A percentile compares a stretch with the other conserved stretches of the same genome.
Evolutionary conservation across 108 stramenopile species (phyloP).

Genomic region (Fistulifera pelliculosa): DNA sequence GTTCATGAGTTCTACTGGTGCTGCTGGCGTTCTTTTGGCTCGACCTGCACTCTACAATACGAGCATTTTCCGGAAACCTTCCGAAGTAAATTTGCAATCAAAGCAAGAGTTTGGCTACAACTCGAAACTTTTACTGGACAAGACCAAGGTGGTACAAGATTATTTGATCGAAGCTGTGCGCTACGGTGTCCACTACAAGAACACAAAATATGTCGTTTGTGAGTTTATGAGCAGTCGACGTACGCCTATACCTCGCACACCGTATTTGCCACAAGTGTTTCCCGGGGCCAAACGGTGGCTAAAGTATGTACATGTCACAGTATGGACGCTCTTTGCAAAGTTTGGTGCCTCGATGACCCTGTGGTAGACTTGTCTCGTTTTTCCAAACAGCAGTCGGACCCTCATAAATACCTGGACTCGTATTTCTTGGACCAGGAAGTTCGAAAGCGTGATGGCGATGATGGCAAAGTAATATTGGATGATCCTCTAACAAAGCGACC

Average conservation of each 20-base stretch:
- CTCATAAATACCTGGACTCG: constrained; percentile 38
- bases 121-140: constrained; percentile 51
- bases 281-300: constrained; percentile 54
- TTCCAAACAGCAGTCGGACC: too few relatives aligned
- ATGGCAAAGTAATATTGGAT: too few relatives aligned
- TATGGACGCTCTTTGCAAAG: constrained; percentile 51
- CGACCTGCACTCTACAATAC: constrained; percentile 89
- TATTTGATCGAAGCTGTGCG: constrained; percentile 63
- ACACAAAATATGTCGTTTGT: constrained; percentile 90
- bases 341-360: constrained; percentile 52
- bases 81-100: neutral
- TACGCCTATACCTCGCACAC: constrained; percentile 38
- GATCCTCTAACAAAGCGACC: too few relatives aligned
- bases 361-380: neutral
- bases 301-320: constrained; percentile 51
- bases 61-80: constrained; percentile 53
- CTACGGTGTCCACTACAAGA: constrained; percentile 78
- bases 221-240: constrained; percentile 93
- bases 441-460: too few relatives aligned
- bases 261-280: constrained; percentile 38
- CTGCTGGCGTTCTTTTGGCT: constrained; percentile 87
- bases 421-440: constrained; percentile 24
- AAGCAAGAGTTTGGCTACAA: constrained; percentile 26
- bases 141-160: constrained; percentile 77
- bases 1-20: constrained; percentile 46